Percentiles rank a stretch among this genome's conserved stretches.
These are phyloP conservation scores for Biancaea sappan DNA, from an alignment of 306 rosid species.

Conservation along the genomic window DNA sequence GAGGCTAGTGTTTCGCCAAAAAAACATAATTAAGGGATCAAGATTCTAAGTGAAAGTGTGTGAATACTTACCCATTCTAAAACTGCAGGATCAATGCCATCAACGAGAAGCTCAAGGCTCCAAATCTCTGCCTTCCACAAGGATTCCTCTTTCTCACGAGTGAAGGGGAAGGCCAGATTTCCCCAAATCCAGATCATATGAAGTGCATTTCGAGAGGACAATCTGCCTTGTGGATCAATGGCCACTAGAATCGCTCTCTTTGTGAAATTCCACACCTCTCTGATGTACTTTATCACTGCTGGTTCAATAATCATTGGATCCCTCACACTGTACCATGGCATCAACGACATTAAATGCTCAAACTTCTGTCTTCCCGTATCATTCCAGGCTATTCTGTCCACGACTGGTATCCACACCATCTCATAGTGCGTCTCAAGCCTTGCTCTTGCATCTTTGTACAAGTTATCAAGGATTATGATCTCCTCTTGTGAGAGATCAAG, in stretches of 20 bases:
- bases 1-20: no score
- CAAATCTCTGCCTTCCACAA: constrained; percentile 32
- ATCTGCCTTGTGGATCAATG: constrained; percentile 26
- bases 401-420: constrained; percentile 33
- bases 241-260: constrained; percentile 15
- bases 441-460: constrained; percentile 1
- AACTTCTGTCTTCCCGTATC: background rate
- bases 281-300: constrained; percentile 18
- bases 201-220: constrained; percentile 21
- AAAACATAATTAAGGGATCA: no score
- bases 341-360: background rate
- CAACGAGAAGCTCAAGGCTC: constrained; percentile 27
- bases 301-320: constrained; percentile 21
- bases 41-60: background rate
- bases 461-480: constrained; percentile 9
- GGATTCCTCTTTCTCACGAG: constrained; percentile 27
- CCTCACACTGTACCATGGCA: constrained; percentile 30
- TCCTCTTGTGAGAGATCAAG: constrained; percentile 30
- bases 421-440: background rate
- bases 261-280: constrained; percentile 26
- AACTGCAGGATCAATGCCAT: constrained; percentile 28
- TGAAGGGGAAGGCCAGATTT: constrained; percentile 27
- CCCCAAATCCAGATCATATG: constrained; percentile 37
- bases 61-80: constrained; percentile 12
- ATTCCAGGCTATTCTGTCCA: constrained; percentile 4